Evolutionary conservation across 495 filamentous ascomycete genomes (phyloP), one percentile per base, ranked within the genome.

Genomic region (Ramalina intermedia): DNA sequence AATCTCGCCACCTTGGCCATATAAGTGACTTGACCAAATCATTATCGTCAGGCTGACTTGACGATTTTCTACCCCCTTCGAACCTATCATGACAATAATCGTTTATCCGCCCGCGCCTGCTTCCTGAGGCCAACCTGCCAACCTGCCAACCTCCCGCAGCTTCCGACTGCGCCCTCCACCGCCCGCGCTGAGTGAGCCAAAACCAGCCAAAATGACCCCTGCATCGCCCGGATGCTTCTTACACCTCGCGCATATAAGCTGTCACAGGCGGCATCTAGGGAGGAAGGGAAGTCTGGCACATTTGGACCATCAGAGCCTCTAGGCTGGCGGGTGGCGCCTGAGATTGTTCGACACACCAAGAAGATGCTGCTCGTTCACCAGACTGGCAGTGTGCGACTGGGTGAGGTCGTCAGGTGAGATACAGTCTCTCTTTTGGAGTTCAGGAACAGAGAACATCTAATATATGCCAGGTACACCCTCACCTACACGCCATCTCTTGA

Each of bases 401-500:
- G 91, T 49, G 87, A 96, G 64, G 80, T 96, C 33, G 77, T 94
- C 43, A 81, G 80, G 75, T 80, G 56, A 42, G 60, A 49, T 8
- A 26, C 48, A 42, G 18, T 20, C 18, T 20, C 18, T 20, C 18
- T 20, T 20, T 20, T 20, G 18, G 18, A 20, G 16, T 27, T 33
- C 27, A 26, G 11, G 9, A 11, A 12, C 21, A 35, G 6, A 6
- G 38, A n/a, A 29, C 37, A 33, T 33, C 37, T 41, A 11, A 38
- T 21, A n/a, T 20, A 40, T 12, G n/a, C 40, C 48, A 81, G 78
- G 57, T 98, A 95, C 64, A 96, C 88, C 11, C 66, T 96, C 24
- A 96, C 87, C 9, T 98, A 98, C 63, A 88, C 82, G 2, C 90
- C 91, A n/a, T 76, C 83, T 17, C 67, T 73, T 44, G 91, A 96